A percentile compares a stretch with the other conserved stretches of the same genome.
Conservation (phyloP, 2,329 filamentous ascomycete species). For the Immersiporthe knoxdaviesiana region DNA sequence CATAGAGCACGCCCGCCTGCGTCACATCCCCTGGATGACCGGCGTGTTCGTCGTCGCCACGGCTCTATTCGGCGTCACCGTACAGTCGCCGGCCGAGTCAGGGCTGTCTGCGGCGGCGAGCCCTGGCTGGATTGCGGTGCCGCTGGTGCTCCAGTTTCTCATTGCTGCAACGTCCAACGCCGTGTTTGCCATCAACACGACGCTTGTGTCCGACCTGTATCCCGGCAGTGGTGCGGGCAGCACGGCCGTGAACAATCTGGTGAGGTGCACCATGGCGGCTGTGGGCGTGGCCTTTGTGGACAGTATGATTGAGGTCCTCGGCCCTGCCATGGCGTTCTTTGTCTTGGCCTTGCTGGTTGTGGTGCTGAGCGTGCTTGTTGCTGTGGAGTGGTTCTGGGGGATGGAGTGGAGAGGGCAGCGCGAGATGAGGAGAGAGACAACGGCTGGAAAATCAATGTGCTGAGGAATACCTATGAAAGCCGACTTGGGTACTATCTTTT, state of each 20-base stretch:
- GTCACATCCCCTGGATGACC: constrained; percentile 45
- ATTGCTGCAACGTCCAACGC: constrained; percentile 44
- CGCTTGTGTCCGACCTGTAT: constrained; percentile 40
- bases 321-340: constrained; percentile 28
- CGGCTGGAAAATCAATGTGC: background rate
- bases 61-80: constrained; percentile 41
- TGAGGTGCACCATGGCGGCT: constrained; percentile 38
- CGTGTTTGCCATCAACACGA: constrained; percentile 41
- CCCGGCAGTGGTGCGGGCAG: constrained; percentile 38
- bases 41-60: constrained; percentile 41
- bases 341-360: constrained; percentile 24
- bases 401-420: constrained; percentile 17
- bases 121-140: constrained; percentile 36
- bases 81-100: constrained; percentile 27
- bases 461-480: background rate
- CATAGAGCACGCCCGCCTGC: constrained; percentile 46
- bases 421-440: background rate
- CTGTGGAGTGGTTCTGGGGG: constrained; percentile 16
- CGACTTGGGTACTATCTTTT: no score
- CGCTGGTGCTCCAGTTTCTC: constrained; percentile 38
- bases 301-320: constrained; percentile 25
- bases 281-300: constrained; percentile 35
- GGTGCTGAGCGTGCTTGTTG: constrained; percentile 4
- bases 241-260: constrained; percentile 42
- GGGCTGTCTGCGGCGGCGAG: background rate